Base-by-base conservation (phyloP, 495 filamentous ascomycete species). In the Aspergillus indologenus region DNA sequence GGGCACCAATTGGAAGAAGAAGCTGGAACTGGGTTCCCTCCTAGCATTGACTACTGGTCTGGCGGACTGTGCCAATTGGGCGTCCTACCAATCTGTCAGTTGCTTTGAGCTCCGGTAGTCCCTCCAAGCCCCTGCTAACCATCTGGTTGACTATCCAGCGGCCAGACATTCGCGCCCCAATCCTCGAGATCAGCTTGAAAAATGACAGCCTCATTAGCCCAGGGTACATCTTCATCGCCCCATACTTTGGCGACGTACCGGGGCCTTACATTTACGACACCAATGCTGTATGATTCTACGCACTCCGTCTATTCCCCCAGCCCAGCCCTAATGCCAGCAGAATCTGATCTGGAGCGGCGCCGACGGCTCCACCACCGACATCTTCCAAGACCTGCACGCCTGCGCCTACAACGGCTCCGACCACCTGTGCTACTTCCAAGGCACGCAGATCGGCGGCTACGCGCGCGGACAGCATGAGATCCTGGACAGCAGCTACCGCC, bases 181-280 rank as follows among this genome's bases (percentile, higher is more conserved):
- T 51, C 6, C 48, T 51, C 18, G 48, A 51, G 2, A 29, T 51
- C 17, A 51, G 48, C 48, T 24, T n/a, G 2, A 51, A 51, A 15
- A 24, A 51, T 51, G 48, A 51, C 15, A 51, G 19, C 14, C 48
- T 51, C 22, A 51, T 51, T 3, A 51, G 2, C 34, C 62, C 65
- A 1, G 67, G 67, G 18, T 70, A 70, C 56, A 67, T 62, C 62
- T 70, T 70, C 49, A 62, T 70, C 12, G 63, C 67, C 0, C 65
- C 67, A 0, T 70, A 70, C 45, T 58, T 46, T 1, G 44, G 52
- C 23, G 61, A 65, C 20, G 48, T 61, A 15, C 64, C 57, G 17
- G 72, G 72, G 12, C 74, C 74, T 0, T 70, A 77, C 62, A 75
- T 77, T 50, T 77, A 71, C 45, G 71, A 74, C 60, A 58, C 59